Conservation (phyloP, 163 green algal species). For the Volvox carteri region DNA sequence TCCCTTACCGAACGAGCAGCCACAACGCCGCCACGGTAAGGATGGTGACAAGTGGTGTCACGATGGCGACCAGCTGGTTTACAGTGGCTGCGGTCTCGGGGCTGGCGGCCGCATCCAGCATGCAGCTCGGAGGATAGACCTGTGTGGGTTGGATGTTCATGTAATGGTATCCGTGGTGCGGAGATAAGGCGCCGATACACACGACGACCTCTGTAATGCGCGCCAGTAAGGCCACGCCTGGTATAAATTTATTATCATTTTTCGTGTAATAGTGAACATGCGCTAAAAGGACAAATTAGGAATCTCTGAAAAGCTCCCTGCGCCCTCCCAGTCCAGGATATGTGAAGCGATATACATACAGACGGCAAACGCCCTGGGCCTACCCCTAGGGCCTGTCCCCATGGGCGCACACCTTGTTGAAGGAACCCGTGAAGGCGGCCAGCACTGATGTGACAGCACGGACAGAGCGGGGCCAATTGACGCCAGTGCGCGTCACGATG, state of each 20-base stretch:
- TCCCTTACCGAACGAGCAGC: constrained; percentile 15
- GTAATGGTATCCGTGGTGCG: not conserved
- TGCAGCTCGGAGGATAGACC: constrained; percentile 39
- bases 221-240: no score
- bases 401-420: not conserved
- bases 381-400: no score
- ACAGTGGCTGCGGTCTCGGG: not conserved
- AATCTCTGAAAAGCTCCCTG: no score
- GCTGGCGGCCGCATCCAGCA: not conserved
- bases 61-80: constrained; percentile 3
- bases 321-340: no score
- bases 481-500: constrained; percentile 53
- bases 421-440: not conserved
- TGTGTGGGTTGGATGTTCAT: not conserved
- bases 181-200: no score
- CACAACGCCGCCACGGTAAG: constrained; percentile 7
- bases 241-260: no score
- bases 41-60: not conserved
- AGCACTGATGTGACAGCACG: not conserved
- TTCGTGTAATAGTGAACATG: no score
- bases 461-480: constrained; percentile 44
- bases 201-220: no score
- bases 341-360: no score
- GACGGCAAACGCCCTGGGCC: no score
- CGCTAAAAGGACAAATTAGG: no score